These are phyloP conservation scores for Psidium friedrichsthalianum DNA, from an alignment of 345 rosid genomes.

Conservation along the genomic window DNA sequence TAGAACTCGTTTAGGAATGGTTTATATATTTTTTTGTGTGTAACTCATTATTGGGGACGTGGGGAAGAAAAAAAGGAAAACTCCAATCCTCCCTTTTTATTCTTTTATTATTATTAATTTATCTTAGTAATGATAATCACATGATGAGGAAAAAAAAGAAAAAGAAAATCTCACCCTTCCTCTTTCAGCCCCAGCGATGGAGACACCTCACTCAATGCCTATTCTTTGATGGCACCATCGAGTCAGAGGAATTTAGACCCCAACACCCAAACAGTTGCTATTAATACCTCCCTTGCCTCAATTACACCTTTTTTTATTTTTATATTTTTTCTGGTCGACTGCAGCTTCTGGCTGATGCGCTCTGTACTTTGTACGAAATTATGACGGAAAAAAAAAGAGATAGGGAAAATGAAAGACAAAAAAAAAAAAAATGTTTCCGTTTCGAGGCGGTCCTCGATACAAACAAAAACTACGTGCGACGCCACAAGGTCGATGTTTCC, in stretches of 20 bases:
- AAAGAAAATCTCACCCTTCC: background rate
- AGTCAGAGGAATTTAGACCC: background rate
- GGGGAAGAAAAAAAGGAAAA: background rate
- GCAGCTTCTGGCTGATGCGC: background rate
- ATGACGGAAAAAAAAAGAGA: background rate
- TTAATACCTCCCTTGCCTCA: background rate
- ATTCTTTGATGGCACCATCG: background rate
- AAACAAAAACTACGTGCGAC: too few relatives aligned
- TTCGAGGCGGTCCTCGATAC: too few relatives aligned
- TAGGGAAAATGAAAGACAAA: background rate
- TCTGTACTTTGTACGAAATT: background rate
- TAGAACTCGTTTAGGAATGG: too few relatives aligned
- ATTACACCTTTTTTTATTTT: background rate
- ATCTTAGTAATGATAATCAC: background rate
- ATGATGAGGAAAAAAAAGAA: background rate
- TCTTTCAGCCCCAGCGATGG: background rate
- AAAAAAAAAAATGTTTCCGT: background rate
- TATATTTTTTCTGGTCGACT: background rate
- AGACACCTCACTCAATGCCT: background rate
- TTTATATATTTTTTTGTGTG: background rate
- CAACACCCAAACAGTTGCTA: background rate
- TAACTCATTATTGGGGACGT: background rate
- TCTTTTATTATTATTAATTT: background rate
- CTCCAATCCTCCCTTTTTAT: background rate
- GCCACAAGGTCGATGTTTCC: background rate